phyloP scores from a whole-genome alignment of 768 basidiomycete genomes.

The Tricholoma sp. region DNA sequence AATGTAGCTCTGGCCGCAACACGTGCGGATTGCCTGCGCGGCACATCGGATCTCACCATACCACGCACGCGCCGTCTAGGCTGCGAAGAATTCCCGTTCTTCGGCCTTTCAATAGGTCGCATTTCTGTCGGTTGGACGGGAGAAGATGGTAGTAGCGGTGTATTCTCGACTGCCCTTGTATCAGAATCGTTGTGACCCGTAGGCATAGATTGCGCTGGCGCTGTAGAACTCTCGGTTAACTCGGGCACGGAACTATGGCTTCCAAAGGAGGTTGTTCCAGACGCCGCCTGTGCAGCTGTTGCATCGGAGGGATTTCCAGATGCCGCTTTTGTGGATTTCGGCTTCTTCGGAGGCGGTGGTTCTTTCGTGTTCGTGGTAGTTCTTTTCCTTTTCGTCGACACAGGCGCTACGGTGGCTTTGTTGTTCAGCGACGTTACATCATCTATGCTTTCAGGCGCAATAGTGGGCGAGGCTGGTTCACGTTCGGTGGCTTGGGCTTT shows the following conservation, averaged over 20 bases:
- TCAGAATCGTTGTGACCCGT: neutral
- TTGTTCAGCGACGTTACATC: neutral
- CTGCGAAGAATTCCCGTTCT: neutral
- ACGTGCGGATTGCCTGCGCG: conserved; percentile 7
- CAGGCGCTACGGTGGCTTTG: neutral
- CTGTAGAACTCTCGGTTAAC: neutral
- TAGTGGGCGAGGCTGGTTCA: neutral
- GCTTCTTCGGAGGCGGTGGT: conserved; percentile 8
- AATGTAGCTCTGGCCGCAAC: conserved; percentile 3
- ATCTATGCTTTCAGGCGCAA: neutral
- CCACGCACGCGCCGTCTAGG: neutral
- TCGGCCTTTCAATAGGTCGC: neutral
- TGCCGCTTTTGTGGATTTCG: conserved; percentile 1
- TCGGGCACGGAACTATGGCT: neutral
- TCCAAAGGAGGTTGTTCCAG: neutral
- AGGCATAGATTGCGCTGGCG: neutral
- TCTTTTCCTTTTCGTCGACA: neutral
- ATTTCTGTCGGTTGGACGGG: neutral
- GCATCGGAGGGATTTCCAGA: neutral
- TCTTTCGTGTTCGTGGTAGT: neutral
- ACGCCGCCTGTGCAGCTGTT: neutral
- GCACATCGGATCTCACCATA: neutral
- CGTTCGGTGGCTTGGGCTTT: conserved; percentile 15
- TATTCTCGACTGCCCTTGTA: too few relatives aligned
- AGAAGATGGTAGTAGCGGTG: neutral